phyloP scores from a whole-genome alignment of 495 filamentous ascomycete species.

The Hyaloscypha finlandica region DNA sequence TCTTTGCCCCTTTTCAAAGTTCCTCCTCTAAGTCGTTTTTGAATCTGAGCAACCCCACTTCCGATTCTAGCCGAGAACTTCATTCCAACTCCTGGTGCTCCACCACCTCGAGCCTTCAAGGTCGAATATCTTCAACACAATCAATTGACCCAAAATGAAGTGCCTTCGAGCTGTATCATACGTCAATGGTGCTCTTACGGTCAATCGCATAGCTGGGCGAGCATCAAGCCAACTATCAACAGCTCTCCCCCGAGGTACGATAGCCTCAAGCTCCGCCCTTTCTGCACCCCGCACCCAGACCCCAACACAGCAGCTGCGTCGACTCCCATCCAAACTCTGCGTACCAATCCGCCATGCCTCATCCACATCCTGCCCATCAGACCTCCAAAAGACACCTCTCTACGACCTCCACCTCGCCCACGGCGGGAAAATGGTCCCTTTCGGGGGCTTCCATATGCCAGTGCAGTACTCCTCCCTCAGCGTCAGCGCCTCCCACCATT shows the following conservation, averaged over 20 bases:
- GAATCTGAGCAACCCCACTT: slow-evolving; percentile 11
- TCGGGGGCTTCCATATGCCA: slow-evolving; percentile 92
- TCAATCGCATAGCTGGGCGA: slow-evolving; percentile 6
- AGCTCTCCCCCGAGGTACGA: slow-evolving; percentile 33
- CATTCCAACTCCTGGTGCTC: neutral
- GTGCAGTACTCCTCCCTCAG: slow-evolving; percentile 78
- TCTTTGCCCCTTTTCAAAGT: neutral
- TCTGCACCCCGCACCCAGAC: slow-evolving; percentile 8
- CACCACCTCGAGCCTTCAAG: neutral
- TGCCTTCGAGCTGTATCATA: slow-evolving; percentile 32
- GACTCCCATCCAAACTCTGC: neutral
- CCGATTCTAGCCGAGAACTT: slow-evolving; percentile 6
- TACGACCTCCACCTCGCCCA: slow-evolving; percentile 78
- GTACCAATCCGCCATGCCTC: slow-evolving; percentile 22
- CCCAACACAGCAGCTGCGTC: slow-evolving; percentile 8
- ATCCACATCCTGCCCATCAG: slow-evolving; percentile 7
- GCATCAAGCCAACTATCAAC: slow-evolving; percentile 23
- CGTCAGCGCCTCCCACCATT: slow-evolving; percentile 79
- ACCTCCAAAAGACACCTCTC: slow-evolving; percentile 70
- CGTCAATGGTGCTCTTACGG: slow-evolving; percentile 31
- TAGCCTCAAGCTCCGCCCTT: neutral
- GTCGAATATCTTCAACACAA: slow-evolving; percentile 4
- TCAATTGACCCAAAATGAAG: slow-evolving; percentile 41
- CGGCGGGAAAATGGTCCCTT: slow-evolving; percentile 95
- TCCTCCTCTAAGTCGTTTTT: neutral